These are phyloP conservation scores for Paracoccidioides brasiliensis DNA, from an alignment of 2,329 filamentous ascomycete species.

Conservation along the genomic window DNA sequence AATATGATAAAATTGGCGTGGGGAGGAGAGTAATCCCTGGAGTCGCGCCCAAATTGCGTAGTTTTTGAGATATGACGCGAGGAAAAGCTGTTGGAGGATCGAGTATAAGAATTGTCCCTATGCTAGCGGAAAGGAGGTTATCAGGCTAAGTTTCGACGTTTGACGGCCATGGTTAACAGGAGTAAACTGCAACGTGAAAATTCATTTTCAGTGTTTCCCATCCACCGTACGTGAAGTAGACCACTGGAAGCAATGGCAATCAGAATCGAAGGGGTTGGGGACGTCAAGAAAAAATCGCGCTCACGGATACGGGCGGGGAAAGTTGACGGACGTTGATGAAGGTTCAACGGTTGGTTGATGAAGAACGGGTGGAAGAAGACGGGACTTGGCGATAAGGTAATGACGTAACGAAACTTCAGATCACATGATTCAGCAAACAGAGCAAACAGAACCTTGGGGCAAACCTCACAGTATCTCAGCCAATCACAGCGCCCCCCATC, in stretches of 20 bases:
- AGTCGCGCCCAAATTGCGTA: background rate
- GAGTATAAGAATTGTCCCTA: background rate
- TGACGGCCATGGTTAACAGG: background rate
- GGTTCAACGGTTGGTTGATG: no score
- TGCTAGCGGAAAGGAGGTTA: background rate
- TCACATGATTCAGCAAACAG: background rate
- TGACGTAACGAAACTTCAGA: background rate
- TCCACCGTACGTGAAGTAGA: no score
- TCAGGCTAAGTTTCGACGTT: background rate
- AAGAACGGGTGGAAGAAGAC: no score
- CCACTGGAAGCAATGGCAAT: no score
- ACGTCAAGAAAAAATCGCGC: no score
- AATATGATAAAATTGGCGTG: no score
- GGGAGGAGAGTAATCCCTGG: no score
- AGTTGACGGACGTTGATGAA: background rate
- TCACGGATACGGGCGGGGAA: background rate
- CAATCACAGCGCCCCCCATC: no score
- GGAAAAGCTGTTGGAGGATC: background rate
- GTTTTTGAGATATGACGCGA: background rate
- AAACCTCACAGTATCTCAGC: no score
- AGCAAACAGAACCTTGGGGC: background rate
- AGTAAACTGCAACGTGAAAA: background rate
- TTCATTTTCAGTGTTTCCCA: no score
- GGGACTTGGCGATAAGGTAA: no score
- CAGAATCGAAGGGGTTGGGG: no score